phyloP scores from a whole-genome alignment of 2,329 filamentous ascomycete genomes.

The Fusarium graminum region DNA sequence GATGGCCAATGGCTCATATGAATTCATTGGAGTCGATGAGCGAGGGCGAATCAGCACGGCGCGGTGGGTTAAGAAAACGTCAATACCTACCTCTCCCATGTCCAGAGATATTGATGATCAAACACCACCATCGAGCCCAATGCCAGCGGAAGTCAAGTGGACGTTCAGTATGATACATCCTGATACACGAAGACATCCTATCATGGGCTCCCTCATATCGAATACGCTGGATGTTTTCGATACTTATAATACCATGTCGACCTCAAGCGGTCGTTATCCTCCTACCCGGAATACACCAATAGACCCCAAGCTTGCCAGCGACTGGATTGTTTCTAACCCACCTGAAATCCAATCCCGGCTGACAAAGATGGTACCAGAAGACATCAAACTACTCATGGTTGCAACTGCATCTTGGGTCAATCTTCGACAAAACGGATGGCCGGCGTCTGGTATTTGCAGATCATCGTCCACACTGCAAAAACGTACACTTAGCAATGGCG shows the following conservation, averaged over 20 bases:
- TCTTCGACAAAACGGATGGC: conserved; percentile 55
- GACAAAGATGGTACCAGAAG: conserved; percentile 50
- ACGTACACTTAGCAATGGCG: conserved; percentile 42
- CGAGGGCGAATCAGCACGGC: conserved; percentile 71
- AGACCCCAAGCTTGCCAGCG: conserved; percentile 40
- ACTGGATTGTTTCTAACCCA: conserved; percentile 40
- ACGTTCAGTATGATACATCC: conserved; percentile 83
- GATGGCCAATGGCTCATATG: conserved; percentile 70
- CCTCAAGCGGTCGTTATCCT: conserved; percentile 63
- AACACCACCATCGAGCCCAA: conserved; percentile 44
- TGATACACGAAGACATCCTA: conserved; percentile 76
- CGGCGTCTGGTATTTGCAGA: conserved; percentile 51
- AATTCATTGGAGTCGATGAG: conserved; percentile 72
- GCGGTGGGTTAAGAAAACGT: conserved; percentile 73
- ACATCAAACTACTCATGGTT: conserved; percentile 55
- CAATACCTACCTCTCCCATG: conserved; percentile 39
- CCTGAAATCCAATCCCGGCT: conserved; percentile 49
- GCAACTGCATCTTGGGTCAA: conserved; percentile 57
- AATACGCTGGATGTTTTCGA: conserved; percentile 77
- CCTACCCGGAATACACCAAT: conserved; percentile 56
- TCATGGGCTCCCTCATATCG: conserved; percentile 76
- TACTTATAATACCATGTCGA: conserved; percentile 70
- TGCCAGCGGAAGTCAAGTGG: conserved; percentile 67
- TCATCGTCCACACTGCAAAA: conserved; percentile 45
- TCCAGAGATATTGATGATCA: conserved; percentile 37